Percentiles rank a stretch among this genome's conserved stretches.
Conservation (phyloP, 73 alveolate genomes). For the Stentor roeselii region DNA sequence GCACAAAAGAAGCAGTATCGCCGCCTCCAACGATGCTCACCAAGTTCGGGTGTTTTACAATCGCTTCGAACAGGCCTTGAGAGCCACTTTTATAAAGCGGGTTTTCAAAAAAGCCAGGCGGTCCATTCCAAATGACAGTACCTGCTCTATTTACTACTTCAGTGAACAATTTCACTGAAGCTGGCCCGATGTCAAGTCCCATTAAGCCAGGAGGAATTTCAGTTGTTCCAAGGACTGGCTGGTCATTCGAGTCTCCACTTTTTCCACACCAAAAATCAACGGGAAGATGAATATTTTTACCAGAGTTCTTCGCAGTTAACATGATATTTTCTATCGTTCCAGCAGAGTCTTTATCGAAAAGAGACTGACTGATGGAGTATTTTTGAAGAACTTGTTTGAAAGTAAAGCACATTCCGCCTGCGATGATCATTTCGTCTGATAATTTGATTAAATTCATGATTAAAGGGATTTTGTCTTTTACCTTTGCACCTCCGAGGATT, state of each 20-base stretch:
- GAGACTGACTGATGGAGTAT: constrained; percentile 80
- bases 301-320: constrained; percentile 82
- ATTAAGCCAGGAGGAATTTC: constrained; percentile 90
- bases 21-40: constrained; percentile 89
- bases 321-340: constrained; percentile 56
- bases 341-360: constrained; percentile 86
- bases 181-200: constrained; percentile 93
- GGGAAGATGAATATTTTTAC: constrained; percentile 82
- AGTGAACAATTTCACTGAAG: constrained; percentile 37
- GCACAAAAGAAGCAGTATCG: constrained; percentile 74
- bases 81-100: constrained; percentile 62
- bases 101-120: constrained; percentile 83
- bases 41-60: constrained; percentile 51
- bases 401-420: constrained; percentile 97
- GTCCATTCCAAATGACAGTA: constrained; percentile 89
- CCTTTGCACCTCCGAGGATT: constrained; percentile 94
- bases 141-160: constrained; percentile 42
- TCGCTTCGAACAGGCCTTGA: constrained; percentile 31
- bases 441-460: constrained; percentile 75
- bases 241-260: constrained; percentile 50
- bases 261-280: constrained; percentile 80
- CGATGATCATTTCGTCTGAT: constrained; percentile 89
- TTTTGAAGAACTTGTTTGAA: constrained; percentile 74
- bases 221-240: constrained; percentile 54
- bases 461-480: constrained; percentile 88